Evolutionary conservation across 2,329 filamentous ascomycete genomes (phyloP), one percentile per base, ranked within the genome.

Genomic region (Ploettnerulaceae sp.): DNA sequence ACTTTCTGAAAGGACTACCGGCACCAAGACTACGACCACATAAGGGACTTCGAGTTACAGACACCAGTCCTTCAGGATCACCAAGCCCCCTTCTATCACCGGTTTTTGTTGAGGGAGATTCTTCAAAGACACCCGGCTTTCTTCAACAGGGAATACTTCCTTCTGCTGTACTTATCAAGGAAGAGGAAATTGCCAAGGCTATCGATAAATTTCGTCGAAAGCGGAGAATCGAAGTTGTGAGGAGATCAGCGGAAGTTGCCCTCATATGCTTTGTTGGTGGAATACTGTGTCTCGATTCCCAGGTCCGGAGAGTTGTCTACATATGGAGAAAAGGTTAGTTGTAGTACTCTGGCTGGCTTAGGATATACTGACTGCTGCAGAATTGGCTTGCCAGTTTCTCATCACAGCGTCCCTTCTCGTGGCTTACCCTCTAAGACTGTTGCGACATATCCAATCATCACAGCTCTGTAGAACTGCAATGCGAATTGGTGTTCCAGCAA

Each of bases 1-100:
- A 90, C 53, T 83, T 91, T 57, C 72, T 95, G 47, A 93, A 85
- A 64, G 86, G 89, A 0, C 70, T 96, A 17, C 90, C 91, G 1
- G 87, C 90, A 2, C 86, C 90, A 2, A 83, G 76, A n/a, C 57
- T 75, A 7, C 77, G 81, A 51, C 73, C 80, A 24, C 83, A 86
- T 62, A 96, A 95, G 68, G 90, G 89, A 6, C 66, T 95, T 38
- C 77, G 84, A 49, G 82, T 78, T 48, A 67, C 66, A 48, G 74
- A 78, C 56, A 81, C 75, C 58, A 62, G 60, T 3, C 58, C 75
- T 2, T 82, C 80, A 0, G 74, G 74, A 5, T 61, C 70, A 3
- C 75, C 76, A 2, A 81, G 78, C 7, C 79, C 79, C 1, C 56
- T 76, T 34, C 66, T 74, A 7, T 77, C 76, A 2, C 72, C 76